Base-by-base conservation (phyloP, 1,139 yeast genomes). In the Saccharomycopsis crataegensis region DNA sequence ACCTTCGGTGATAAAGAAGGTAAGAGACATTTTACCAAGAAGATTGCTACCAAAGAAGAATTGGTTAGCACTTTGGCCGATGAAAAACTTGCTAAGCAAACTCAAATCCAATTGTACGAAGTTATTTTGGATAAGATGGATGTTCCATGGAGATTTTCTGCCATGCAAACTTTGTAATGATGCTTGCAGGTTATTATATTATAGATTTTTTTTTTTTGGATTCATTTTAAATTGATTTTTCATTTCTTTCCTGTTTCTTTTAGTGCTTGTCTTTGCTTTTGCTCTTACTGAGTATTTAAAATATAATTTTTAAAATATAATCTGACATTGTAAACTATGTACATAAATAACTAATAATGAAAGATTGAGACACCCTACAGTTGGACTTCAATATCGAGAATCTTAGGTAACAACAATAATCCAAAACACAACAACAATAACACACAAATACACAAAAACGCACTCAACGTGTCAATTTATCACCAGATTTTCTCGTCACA, bases 1-100 rank as follows among this genome's bases (percentile, higher is more conserved):
- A 77, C 79, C 3, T 84, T 89, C 67, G 96, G 96, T 34, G 91
- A 85, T 59, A 66, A 67, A 8, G 68, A 72, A 42, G 70, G 68
- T 48, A 72, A 73, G 54, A 68, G 67, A 28, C 69, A 72, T 52
- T 64, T 64, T 43, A 64, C 68, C 44, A 66, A 64, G 55, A 64
- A 59, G 49, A 70, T 68, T 44, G 61, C 62, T 16, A 69, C 73
- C 8, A 65, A 64, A 14, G 65, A 63, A 55, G 73, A 73, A 43
- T 63, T 72, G 53, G 63, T 65, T 60, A 65, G 65, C 46, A 62
- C 73, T n/a, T 60, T 80, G 45, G 63, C 64, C 28, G 67, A 65
- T 44, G 62, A 68, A 41, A 72, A 74, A 62, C 66, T 80, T 49
- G 42, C 52, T 14, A 51, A 51, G 34, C 58, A 55, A 40, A 51